Evolutionary conservation across 345 rosid species (phyloP), one percentile per base, ranked within the genome.

Genomic region (Camelina hispida): DNA sequence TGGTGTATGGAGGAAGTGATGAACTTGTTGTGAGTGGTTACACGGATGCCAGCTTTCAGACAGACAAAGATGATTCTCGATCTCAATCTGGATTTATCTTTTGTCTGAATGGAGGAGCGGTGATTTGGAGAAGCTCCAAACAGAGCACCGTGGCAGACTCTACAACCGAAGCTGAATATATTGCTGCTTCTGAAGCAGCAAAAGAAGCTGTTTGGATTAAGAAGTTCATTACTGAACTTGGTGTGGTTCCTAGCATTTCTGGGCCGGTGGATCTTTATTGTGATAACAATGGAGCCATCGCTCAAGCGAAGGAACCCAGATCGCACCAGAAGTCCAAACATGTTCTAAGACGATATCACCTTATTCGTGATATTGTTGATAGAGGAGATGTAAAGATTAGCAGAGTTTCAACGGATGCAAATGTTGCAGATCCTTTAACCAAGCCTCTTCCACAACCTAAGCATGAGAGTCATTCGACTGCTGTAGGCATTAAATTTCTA

Each of bases 321-420:
- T 44, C 54, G 3, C 18, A 44, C 68, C 37, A 42, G 12, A 64
- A 28, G 15, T 63, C 54, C 54, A 64, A 44, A 28, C 68, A 64
- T 7, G 14, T 44, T 12, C 20, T 3, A 14, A 2, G 68, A 11
- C 10, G 37, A 12, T 44, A 9, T 44, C 38, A 64, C 54, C 30
- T 64, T 2, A 64, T 64, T 28, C n/a, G 40, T 1, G 37, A 64
- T 9, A 42, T 20, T 2, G 3, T 44, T 43, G 22, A 64, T 14
- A 64, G 54, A 9, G 68, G 38, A 0, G 54, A 64, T 43, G 68
- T 64, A 38, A 64, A 25, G 28, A 25, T 25, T 25, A 37, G 40
- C 12, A 1, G 40, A 37, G 40, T 37, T 9, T 37, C 40, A 37
- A 37, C 12, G 40, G 3, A 37, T 37, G 40, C 11, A 37, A 37